These are phyloP conservation scores for Phoma sp. DNA, from an alignment of 2,329 filamentous ascomycete species.

Conservation along the genomic window DNA sequence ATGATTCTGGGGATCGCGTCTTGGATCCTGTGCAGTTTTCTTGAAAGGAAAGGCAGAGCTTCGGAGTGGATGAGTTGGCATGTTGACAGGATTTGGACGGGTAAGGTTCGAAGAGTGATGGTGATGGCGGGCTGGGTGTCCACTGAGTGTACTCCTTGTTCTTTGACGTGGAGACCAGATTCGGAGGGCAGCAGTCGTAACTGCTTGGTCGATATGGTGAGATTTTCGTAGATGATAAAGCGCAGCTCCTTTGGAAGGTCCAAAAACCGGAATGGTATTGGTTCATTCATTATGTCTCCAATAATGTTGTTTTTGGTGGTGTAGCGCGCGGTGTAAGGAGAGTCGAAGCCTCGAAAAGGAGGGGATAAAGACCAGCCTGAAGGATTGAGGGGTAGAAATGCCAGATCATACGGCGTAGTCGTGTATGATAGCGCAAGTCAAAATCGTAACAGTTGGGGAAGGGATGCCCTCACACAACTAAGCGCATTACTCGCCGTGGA, in stretches of 20 bases:
- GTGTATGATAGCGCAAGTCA: conserved; percentile 3
- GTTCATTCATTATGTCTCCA: background rate
- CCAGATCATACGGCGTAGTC: conserved; percentile 7
- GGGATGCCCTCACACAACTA: conserved; percentile 6
- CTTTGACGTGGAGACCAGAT: background rate
- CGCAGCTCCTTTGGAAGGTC: conserved; percentile 20
- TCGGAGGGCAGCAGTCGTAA: background rate
- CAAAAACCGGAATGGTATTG: conserved; percentile 7
- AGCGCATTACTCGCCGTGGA: background rate
- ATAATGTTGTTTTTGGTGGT: background rate
- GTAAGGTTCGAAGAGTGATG: conserved; percentile 1
- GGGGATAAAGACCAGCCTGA: background rate
- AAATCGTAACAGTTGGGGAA: background rate
- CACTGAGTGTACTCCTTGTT: background rate
- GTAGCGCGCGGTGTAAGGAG: background rate
- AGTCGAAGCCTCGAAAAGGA: background rate
- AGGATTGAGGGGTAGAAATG: background rate
- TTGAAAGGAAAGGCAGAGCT: conserved; percentile 1
- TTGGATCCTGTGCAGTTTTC: conserved; percentile 2
- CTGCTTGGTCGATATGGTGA: conserved; percentile 2
- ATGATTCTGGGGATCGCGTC: conserved; percentile 1
- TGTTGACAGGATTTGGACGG: conserved; percentile 13
- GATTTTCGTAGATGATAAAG: conserved; percentile 17
- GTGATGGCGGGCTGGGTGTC: background rate
- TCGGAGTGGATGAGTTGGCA: conserved; percentile 10